Evolutionary conservation across 148 eudicot genomes (phyloP).

Genomic region (Rhododendron henanense): DNA sequence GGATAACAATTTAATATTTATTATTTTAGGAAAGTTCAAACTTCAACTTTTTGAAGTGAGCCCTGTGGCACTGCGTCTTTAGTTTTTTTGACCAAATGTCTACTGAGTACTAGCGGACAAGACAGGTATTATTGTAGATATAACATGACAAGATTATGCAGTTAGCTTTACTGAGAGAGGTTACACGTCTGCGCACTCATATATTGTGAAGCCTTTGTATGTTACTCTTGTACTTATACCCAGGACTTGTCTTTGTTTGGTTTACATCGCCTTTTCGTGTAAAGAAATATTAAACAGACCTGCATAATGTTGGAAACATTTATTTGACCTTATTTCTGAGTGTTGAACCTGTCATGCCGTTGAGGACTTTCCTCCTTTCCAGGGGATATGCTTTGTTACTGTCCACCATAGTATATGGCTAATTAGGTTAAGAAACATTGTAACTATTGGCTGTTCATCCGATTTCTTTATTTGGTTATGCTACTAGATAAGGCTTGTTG

Average conservation of each 20-base stretch:
- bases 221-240: background rate
- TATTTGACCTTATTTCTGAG: background rate
- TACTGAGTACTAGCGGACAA: background rate
- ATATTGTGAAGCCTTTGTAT: background rate
- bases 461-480: background rate
- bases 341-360: background rate
- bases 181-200: background rate
- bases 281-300: background rate
- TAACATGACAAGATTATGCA: background rate
- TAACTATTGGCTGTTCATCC: background rate
- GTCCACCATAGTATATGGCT: background rate
- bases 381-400: background rate
- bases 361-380: background rate
- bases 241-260: background rate
- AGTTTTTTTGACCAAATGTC: background rate
- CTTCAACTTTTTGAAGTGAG: background rate
- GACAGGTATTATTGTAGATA: background rate
- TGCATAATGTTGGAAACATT: background rate
- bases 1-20: background rate
- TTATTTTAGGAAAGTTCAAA: background rate
- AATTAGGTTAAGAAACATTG: background rate
- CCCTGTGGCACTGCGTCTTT: background rate
- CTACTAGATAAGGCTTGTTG: constrained; percentile 1
- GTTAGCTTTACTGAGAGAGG: too few relatives aligned
- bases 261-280: background rate